These are phyloP conservation scores for Penicillium turbatum DNA, from an alignment of 495 filamentous ascomycete genomes.

Conservation along the genomic window DNA sequence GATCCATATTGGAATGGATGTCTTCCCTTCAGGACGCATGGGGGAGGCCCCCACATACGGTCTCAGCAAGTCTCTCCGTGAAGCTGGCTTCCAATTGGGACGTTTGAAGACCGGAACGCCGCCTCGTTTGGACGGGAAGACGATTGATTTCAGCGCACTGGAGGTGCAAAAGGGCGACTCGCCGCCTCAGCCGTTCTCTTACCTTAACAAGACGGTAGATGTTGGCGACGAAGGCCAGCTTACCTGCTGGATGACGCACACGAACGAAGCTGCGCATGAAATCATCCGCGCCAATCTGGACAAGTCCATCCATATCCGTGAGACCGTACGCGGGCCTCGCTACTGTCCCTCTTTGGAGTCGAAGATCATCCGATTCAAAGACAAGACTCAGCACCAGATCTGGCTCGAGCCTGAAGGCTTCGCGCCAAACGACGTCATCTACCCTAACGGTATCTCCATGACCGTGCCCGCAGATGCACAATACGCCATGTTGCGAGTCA, in stretches of 20 bases:
- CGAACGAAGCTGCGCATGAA: conserved; percentile 77
- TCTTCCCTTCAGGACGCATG: conserved; percentile 82
- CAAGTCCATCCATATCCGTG: conserved; percentile 92
- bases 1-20: conserved; percentile 89
- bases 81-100: conserved; percentile 88
- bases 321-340: conserved; percentile 88
- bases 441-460: conserved; percentile 97
- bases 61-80: conserved; percentile 81
- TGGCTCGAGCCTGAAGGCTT: conserved; percentile 98
- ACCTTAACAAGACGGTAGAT: conserved; percentile 70
- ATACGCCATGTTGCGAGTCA: conserved; percentile 74
- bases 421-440: conserved; percentile 76
- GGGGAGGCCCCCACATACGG: conserved; percentile 93
- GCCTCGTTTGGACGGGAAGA: conserved; percentile 74
- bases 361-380: conserved; percentile 82
- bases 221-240: conserved; percentile 71
- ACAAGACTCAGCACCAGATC: conserved; percentile 76
- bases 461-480: conserved; percentile 86
- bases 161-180: conserved; percentile 76
- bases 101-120: conserved; percentile 95
- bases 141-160: conserved; percentile 73
- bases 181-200: conserved; percentile 87
- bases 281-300: conserved; percentile 82
- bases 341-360: conserved; percentile 96
- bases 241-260: conserved; percentile 76